These are phyloP conservation scores for Mallotus japonicus DNA, from an alignment of 441 rosid genomes.

Conservation along the genomic window DNA sequence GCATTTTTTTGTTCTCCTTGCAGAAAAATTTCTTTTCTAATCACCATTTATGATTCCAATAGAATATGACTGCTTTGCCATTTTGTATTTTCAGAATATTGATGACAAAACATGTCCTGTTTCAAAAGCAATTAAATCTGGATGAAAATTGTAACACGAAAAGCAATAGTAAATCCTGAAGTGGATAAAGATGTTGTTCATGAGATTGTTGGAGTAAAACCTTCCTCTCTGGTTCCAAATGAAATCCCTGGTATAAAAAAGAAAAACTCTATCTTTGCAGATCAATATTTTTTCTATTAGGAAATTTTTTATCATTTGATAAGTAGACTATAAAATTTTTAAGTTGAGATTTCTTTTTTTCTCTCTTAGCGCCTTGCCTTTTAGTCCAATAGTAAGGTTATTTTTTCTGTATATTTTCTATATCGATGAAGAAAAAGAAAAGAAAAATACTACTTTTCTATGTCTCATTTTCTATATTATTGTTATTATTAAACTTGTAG, in stretches of 20 bases:
- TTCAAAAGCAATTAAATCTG: constrained; percentile 36
- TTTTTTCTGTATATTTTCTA: no score
- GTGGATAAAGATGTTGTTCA: constrained; percentile 64
- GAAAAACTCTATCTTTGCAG: constrained; percentile 77
- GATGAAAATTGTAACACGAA: constrained; percentile 61
- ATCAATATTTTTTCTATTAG: constrained; percentile 30
- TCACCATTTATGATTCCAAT: neutral
- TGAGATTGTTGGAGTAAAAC: constrained; percentile 85
- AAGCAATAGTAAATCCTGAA: constrained; percentile 77
- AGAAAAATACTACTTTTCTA: no score
- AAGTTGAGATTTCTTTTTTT: no score
- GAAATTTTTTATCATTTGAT: constrained; percentile 5
- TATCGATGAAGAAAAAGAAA: no score
- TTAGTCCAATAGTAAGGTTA: no score
- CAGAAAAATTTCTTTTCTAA: neutral
- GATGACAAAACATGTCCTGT: constrained; percentile 23
- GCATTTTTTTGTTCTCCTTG: neutral
- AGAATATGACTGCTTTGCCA: constrained; percentile 16
- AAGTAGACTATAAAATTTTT: neutral
- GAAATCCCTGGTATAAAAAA: constrained; percentile 83
- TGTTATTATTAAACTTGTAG: no score
- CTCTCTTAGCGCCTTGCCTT: no score
- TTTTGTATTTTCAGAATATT: constrained; percentile 44
- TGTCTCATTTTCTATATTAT: no score
- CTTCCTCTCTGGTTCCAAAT: constrained; percentile 73